Percentiles rank a stretch among this genome's conserved stretches.
Conservation (phyloP, 2,329 filamentous ascomycete species). For the Aureobasidium musti region DNA sequence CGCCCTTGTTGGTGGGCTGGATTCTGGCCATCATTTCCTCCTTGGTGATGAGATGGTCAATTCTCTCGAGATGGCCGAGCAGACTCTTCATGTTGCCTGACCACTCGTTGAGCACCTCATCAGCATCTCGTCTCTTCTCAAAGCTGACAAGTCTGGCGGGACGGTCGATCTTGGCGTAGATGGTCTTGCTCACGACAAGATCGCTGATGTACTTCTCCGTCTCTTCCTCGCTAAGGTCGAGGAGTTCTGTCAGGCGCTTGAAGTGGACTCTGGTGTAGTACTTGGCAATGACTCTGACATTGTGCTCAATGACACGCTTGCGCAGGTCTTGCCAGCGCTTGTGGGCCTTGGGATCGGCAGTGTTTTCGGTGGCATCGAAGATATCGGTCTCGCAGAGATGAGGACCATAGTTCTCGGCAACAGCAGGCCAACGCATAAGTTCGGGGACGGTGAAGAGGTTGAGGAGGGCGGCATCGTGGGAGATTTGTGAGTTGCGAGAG, state of each 20-base stretch:
- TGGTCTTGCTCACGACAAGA: constrained; percentile 94
- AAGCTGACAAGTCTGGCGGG: constrained; percentile 92
- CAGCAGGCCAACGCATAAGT: constrained; percentile 97
- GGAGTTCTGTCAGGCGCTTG: constrained; percentile 81
- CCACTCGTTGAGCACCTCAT: constrained; percentile 98
- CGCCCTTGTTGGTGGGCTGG: constrained; percentile 62
- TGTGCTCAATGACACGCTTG: constrained; percentile 99
- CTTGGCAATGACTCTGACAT: constrained; percentile 94
- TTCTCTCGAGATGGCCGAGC: constrained; percentile 79
- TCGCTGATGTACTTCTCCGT: constrained; percentile 99
- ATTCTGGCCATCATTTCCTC: constrained; percentile 99
- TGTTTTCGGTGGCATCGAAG: constrained; percentile 65
- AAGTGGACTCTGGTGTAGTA: constrained; percentile 99
- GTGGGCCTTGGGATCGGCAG: constrained; percentile 73
- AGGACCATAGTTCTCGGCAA: constrained; percentile 82
- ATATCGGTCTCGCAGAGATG: constrained; percentile 88
- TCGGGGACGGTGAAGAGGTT: constrained; percentile 95
- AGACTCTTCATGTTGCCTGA: constrained; percentile 97
- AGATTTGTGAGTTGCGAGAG: constrained; percentile 72
- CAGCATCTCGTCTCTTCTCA: constrained; percentile 89
- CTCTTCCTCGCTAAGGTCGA: constrained; percentile 91
- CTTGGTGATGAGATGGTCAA: constrained; percentile 98
- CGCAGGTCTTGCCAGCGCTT: constrained; percentile 91
- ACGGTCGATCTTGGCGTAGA: constrained; percentile 95
- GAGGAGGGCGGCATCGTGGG: constrained; percentile 76